Conservation (phyloP, 257 asterid species). For the Solanum okadae region DNA sequence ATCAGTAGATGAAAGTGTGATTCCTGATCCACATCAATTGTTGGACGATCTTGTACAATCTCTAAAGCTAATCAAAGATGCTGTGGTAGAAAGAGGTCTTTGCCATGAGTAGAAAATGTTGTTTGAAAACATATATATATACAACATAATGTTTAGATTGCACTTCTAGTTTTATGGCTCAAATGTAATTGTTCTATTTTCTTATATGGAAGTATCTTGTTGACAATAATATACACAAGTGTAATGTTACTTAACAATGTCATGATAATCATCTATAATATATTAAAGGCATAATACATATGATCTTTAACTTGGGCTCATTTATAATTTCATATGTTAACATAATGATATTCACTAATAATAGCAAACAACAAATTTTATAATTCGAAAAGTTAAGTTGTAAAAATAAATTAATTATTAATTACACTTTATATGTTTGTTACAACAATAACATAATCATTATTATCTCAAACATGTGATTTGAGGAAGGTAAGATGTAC, state of each 20-base stretch:
- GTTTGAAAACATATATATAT: not conserved
- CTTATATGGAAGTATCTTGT: not conserved
- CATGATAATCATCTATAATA: not conserved
- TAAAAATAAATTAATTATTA: too few relatives aligned
- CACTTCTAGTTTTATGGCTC: not conserved
- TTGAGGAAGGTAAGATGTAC: too few relatives aligned
- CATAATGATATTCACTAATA: too few relatives aligned
- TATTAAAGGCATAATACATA: too few relatives aligned
- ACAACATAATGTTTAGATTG: not conserved
- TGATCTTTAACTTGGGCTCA: too few relatives aligned
- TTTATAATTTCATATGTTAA: too few relatives aligned
- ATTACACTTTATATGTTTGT: too few relatives aligned
- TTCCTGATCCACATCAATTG: slow-evolving; percentile 24
- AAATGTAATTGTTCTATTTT: not conserved
- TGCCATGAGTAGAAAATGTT: not conserved
- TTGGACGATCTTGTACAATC: slow-evolving; percentile 19
- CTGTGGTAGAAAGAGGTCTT: slow-evolving; percentile 1
- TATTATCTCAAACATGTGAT: too few relatives aligned
- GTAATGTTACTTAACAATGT: not conserved
- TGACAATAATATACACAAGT: not conserved
- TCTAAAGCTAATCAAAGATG: slow-evolving; percentile 21
- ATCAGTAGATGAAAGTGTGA: slow-evolving; percentile 23
- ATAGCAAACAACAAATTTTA: too few relatives aligned
- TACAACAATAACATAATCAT: too few relatives aligned
- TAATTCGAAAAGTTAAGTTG: too few relatives aligned